Percentiles rank a stretch among this genome's conserved stretches.
Conservation (phyloP, 371 early-diverging fungal species). For the Mortierella sp. region DNA sequence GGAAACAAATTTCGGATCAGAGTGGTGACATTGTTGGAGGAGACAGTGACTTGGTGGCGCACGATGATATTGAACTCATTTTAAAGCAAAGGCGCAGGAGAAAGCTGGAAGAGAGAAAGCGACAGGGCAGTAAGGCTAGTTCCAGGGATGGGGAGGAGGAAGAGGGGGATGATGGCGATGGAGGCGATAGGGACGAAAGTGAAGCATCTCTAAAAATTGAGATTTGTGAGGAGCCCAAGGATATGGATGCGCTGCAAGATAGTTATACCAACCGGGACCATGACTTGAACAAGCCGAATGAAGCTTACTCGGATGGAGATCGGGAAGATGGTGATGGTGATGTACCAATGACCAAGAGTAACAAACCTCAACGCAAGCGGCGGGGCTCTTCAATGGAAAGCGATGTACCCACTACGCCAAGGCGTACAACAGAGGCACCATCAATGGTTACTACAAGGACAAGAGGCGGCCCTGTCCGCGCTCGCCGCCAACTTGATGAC, state of each 20-base stretch:
- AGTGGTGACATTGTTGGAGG: not conserved
- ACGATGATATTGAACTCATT: constrained; percentile 43
- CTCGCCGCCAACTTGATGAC: not conserved
- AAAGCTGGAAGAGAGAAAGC: constrained; percentile 30
- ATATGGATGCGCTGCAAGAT: not conserved
- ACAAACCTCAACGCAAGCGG: constrained; percentile 1
- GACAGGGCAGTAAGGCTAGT: constrained; percentile 23
- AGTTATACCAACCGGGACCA: not conserved
- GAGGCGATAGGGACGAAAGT: not conserved
- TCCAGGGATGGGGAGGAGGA: constrained; percentile 32
- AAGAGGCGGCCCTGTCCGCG: not conserved
- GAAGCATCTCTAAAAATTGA: not conserved
- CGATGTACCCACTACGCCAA: not conserved
- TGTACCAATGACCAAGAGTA: not conserved
- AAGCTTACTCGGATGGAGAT: not conserved
- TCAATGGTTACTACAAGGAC: not conserved
- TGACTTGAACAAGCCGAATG: not conserved
- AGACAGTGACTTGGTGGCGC: constrained; percentile 21
- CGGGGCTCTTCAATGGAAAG: constrained; percentile 6
- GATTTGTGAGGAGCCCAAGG: not conserved
- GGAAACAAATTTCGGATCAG: constrained; percentile 15
- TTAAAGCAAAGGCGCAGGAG: constrained; percentile 42
- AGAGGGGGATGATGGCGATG: constrained; percentile 15
- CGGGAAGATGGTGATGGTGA: constrained; percentile 15
- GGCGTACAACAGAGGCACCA: not conserved